Conservation (phyloP, 148 eudicot genomes). For the Rhododendron vialii region DNA sequence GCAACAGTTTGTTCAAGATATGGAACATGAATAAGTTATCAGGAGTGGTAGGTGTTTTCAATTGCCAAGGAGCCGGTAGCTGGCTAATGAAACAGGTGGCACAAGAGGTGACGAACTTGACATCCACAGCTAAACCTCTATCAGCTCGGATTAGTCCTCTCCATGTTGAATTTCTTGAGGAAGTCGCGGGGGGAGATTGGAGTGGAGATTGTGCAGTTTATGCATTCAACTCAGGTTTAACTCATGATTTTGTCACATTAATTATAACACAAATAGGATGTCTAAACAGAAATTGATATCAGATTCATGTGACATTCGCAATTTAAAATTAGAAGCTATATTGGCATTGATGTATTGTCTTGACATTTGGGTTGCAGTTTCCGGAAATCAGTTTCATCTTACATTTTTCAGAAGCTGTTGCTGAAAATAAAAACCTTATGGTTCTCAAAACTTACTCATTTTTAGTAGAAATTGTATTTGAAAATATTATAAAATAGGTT, state of each 20-base stretch:
- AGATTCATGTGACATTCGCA: not conserved
- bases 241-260: not conserved
- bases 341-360: not conserved
- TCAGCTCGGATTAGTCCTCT: constrained; percentile 27
- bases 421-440: too few relatives aligned
- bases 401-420: not conserved
- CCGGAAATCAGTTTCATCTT: too few relatives aligned
- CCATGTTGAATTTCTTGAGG: constrained; percentile 46
- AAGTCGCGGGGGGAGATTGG: constrained; percentile 34
- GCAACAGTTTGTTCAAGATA: constrained; percentile 21
- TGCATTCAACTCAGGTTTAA: constrained; percentile 43
- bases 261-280: too few relatives aligned
- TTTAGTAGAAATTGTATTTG: too few relatives aligned
- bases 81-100: constrained; percentile 5
- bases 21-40: constrained; percentile 30
- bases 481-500: too few relatives aligned
- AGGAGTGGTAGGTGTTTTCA: constrained; percentile 27
- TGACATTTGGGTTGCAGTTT: not conserved
- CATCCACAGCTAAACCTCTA: constrained; percentile 15
- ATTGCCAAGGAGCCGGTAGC: constrained; percentile 27
- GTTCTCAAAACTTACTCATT: too few relatives aligned
- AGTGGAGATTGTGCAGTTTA: constrained; percentile 46
- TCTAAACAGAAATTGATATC: not conserved
- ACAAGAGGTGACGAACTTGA: not conserved
- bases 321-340: not conserved